phyloP scores from a whole-genome alignment of 805 yeast genomes.

The Cyberlindnera meyerae region DNA sequence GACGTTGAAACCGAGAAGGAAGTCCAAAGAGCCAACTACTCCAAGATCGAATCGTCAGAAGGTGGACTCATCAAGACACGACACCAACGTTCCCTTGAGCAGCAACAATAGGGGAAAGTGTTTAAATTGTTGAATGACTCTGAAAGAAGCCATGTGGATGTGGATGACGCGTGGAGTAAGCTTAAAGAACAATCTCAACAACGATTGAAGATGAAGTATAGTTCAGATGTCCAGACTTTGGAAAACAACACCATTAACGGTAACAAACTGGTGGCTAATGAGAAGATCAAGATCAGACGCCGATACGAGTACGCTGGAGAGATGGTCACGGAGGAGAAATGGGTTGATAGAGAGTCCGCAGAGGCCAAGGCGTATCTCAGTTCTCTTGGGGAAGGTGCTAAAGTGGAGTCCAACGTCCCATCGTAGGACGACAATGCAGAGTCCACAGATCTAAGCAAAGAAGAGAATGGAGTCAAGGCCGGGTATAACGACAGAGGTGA shows the following conservation, averaged over 20 bases:
- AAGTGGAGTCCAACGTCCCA: conserved; percentile 9
- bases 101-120: conserved; percentile 24
- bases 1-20: conserved; percentile 33
- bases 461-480: conserved; percentile 8
- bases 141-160: conserved; percentile 30
- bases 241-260: no score
- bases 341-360: conserved; percentile 72
- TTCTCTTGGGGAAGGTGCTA: conserved; percentile 39
- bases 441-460: no score
- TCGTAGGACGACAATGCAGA: no score
- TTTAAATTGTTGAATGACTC: conserved; percentile 15
- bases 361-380: conserved; percentile 81
- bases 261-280: conserved; percentile 24
- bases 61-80: conserved; percentile 74
- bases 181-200: conserved; percentile 35
- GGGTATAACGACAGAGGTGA: conserved; percentile 25
- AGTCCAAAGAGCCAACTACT: conserved; percentile 33
- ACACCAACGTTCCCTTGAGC: conserved; percentile 49
- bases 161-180: conserved; percentile 51
- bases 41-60: conserved; percentile 46
- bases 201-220: conserved; percentile 22
- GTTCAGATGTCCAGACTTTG: conserved; percentile 15
- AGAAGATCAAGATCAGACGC: conserved; percentile 65
- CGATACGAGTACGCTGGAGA: conserved; percentile 90
- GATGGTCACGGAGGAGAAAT: conserved; percentile 67